phyloP scores from a whole-genome alignment of 2,329 filamentous ascomycete genomes.

The Sordariomycetes sp. region DNA sequence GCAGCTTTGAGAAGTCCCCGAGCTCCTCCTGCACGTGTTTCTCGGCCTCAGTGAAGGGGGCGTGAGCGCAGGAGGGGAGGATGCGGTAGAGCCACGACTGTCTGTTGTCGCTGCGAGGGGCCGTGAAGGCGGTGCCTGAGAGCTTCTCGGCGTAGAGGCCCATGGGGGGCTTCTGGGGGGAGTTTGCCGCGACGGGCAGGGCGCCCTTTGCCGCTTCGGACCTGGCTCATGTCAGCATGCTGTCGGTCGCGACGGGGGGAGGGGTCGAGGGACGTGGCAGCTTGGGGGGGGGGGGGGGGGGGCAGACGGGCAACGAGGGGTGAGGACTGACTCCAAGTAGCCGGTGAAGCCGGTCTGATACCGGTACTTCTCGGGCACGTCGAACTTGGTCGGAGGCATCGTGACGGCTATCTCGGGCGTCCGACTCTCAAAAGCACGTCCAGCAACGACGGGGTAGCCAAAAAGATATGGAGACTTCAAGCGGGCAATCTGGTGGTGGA shows the following conservation, averaged over 20 bases:
- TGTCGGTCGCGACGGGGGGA: neutral
- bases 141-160: slow-evolving; percentile 76
- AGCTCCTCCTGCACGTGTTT: slow-evolving; percentile 11
- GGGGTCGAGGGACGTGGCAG: too few relatives aligned
- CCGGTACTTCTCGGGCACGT: slow-evolving; percentile 44
- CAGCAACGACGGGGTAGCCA: neutral
- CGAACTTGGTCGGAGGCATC: slow-evolving; percentile 38
- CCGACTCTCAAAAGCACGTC: neutral
- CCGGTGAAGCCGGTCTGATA: slow-evolving; percentile 70
- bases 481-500: too few relatives aligned
- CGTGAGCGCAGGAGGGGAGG: slow-evolving; percentile 49
- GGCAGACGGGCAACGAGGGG: neutral
- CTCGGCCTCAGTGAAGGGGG: slow-evolving; percentile 34
- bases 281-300: neutral
- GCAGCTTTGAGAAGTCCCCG: slow-evolving; percentile 30
- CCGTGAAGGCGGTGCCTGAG: slow-evolving; percentile 59
- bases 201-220: slow-evolving; percentile 65
- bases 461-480: neutral
- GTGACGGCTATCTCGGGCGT: neutral
- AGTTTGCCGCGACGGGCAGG: slow-evolving; percentile 64
- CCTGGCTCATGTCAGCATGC: slow-evolving; percentile 25
- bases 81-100: slow-evolving; percentile 64
- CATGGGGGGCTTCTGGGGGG: slow-evolving; percentile 65
- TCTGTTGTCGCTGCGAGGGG: slow-evolving; percentile 53
- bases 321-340: slow-evolving; percentile 54